These are phyloP conservation scores for Nakazawaea holstii DNA, from an alignment of 805 yeast species.

Conservation along the genomic window DNA sequence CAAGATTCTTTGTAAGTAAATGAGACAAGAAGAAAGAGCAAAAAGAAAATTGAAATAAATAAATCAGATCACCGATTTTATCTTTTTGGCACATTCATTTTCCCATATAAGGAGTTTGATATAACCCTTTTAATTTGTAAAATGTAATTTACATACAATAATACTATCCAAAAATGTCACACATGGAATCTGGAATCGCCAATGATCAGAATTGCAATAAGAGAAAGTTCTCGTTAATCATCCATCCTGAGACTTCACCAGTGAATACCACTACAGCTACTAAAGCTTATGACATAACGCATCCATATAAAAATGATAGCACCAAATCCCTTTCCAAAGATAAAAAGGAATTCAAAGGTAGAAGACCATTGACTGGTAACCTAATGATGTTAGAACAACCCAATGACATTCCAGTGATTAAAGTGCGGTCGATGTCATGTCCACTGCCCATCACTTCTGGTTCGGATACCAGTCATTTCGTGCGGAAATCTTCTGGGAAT, in stretches of 20 bases:
- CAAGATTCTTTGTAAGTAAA: no score
- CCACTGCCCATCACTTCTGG: background rate
- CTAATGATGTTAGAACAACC: conserved; percentile 8
- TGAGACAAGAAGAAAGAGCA: no score
- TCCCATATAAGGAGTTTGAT: no score
- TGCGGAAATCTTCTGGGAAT: no score
- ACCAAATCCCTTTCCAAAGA: no score
- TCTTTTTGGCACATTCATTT: no score
- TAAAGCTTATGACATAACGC: background rate
- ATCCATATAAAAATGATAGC: background rate
- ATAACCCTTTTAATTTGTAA: no score
- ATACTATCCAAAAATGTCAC: no score
- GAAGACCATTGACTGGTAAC: conserved; percentile 8
- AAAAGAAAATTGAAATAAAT: no score
- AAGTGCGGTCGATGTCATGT: conserved; percentile 10
- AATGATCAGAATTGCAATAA: background rate
- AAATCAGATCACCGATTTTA: no score
- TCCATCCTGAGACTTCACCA: conserved; percentile 1
- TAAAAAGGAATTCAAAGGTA: background rate
- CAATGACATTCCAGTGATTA: background rate
- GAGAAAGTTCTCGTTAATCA: conserved; percentile 8
- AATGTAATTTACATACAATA: no score
- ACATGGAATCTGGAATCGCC: background rate
- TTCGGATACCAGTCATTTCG: no score
- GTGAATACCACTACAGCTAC: background rate